Conservation (phyloP, 140 eudicot species). For the Oenanthe javanica region DNA sequence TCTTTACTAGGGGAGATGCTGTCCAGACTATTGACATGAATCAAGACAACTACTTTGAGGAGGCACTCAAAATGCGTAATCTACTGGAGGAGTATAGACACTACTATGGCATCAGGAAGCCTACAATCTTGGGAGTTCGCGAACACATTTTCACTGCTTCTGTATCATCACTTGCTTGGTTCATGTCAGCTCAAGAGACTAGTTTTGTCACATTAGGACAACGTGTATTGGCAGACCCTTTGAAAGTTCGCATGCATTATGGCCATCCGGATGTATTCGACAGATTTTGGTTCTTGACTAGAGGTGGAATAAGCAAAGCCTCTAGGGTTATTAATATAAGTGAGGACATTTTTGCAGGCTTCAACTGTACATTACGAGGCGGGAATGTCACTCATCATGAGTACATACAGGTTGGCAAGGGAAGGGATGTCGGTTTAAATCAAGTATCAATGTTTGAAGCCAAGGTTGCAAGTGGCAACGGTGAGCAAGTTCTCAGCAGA, state of each 20-base stretch:
- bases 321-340: conserved; percentile 87
- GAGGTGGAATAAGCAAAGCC: conserved; percentile 96
- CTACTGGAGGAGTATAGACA: conserved; percentile 69
- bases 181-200: conserved; percentile 96
- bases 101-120: conserved; percentile 77
- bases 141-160: conserved; percentile 93
- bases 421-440: conserved; percentile 14
- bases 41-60: conserved; percentile 92
- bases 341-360: conserved; percentile 94
- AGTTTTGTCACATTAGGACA: conserved; percentile 96
- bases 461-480: conserved; percentile 59
- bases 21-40: conserved; percentile 73
- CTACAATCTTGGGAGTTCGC: conserved; percentile 80
- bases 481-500: conserved; percentile 13
- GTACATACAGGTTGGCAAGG: conserved; percentile 48
- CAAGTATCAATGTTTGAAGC: conserved; percentile 97
- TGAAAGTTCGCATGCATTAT: conserved; percentile 86
- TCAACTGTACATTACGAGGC: conserved; percentile 89
- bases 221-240: conserved; percentile 88
- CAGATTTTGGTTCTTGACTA: conserved; percentile 89
- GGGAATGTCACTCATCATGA: conserved; percentile 95
- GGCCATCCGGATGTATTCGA: conserved; percentile 96
- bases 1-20: conserved; percentile 13
- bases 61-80: conserved; percentile 85
- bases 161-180: conserved; percentile 94